Base-by-base conservation (phyloP, 306 rosid species). In the Citrullus colocynthis region DNA sequence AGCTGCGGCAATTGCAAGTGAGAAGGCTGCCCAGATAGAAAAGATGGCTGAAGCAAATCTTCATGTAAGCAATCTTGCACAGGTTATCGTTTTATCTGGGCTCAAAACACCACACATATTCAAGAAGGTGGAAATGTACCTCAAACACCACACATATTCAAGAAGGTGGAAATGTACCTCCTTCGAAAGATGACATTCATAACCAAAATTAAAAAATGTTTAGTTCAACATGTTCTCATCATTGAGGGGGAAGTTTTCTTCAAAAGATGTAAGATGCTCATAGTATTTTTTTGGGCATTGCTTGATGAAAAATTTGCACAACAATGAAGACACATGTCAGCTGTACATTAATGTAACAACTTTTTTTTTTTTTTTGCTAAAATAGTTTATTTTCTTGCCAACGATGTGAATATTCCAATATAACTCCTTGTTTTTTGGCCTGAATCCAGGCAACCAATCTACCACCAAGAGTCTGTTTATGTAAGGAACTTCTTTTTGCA, bases 41-140 rank as follows among this genome's bases (percentile, higher is more conserved):
- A 92, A 87, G 89, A 87, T 95, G 90, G 81, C 93, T 8, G 97
- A 92, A 87, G 96, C 97, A 90, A 86, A 92, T 84, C 87, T 89
- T 84, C 83, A 91, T 83, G 99, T 95, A 83, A 91, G 98, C 24
- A n/a, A 66, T 56, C 5, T 18, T 16, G 80, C 67, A 75, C 54
- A 37, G 56, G 65, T 36, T 55, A 52, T 74, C 3, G 4, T 30
- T 54, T 51, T 74, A 74, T 17, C 62, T 49, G 62, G 30, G 62
- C 77, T 52, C 10, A 65, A 44, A 36, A 36, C 15, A 9, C 13
- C 28, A 18, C 37, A 20, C 78, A 30, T 41, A 5, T 39, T 6
- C 67, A 12, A 0, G 51, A 55, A 75, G 15, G 15, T n/a, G 32
- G 54, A 52, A n/a, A n/a, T n/a, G n/a, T n/a, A n/a, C n/a, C n/a